A percentile compares a stretch with the other conserved stretches of the same genome.
These are phyloP conservation scores for Bassia scoparia DNA, from an alignment of 148 eudicot genomes.

Conservation along the genomic window DNA sequence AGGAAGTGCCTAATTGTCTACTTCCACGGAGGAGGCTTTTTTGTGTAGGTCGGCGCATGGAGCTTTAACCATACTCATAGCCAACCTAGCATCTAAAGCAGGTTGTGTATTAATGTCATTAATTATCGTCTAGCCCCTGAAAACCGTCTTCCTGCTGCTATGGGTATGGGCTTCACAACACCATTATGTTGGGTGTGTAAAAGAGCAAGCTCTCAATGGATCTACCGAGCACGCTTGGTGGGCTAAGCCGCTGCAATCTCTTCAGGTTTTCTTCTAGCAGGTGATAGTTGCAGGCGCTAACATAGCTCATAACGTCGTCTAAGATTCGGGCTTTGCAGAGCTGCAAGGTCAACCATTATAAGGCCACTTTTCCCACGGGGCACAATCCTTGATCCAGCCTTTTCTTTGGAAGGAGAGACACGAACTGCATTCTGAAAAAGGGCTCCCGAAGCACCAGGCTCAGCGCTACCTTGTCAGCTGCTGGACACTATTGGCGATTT, in stretches of 20 bases:
- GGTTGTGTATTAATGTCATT: constrained; percentile 57
- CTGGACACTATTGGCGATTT: constrained; percentile 65
- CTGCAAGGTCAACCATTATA: constrained; percentile 10
- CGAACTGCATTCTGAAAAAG: constrained; percentile 54
- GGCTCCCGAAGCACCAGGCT: constrained; percentile 33
- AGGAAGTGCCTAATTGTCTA: constrained; percentile 47
- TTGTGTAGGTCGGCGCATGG: constrained; percentile 90
- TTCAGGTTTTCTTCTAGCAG: constrained; percentile 40
- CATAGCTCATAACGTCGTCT: constrained; percentile 50
- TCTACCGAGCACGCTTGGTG: constrained; percentile 38
- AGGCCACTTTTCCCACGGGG: constrained; percentile 43
- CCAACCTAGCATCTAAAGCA: constrained; percentile 46
- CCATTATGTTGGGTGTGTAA: constrained; percentile 57
- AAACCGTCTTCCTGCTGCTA: constrained; percentile 71
- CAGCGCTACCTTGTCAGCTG: constrained; percentile 48
- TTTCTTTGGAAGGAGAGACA: constrained; percentile 71
- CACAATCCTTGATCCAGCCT: constrained; percentile 61
- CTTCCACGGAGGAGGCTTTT: constrained; percentile 95
- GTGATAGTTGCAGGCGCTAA: constrained; percentile 83
- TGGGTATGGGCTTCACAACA: constrained; percentile 60
- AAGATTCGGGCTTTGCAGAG: constrained; percentile 9
- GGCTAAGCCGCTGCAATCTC: constrained; percentile 38
- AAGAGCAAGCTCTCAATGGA: constrained; percentile 24
- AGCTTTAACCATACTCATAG: constrained; percentile 71
- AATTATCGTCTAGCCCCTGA: constrained; percentile 78